Evolutionary conservation across 345 rosid species (phyloP).

Genomic region (Tarenaya hassleriana): DNA sequence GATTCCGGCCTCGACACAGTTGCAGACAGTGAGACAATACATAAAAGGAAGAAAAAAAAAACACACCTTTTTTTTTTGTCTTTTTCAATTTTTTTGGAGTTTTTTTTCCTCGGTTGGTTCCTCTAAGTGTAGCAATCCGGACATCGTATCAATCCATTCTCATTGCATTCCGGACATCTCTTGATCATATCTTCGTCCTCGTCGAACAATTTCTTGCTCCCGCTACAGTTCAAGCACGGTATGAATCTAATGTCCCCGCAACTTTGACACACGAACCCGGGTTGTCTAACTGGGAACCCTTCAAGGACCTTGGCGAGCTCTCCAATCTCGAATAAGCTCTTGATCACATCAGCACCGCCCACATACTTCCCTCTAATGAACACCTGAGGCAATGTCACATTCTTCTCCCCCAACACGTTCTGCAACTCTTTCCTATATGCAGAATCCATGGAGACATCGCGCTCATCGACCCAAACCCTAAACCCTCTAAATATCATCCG

Average conservation of each 20-base stretch:
- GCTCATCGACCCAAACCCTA: slow-evolving; percentile 83
- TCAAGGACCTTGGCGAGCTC: slow-evolving; percentile 71
- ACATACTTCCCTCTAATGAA: slow-evolving; percentile 64
- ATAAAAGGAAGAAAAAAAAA: slow-evolving; percentile 1
- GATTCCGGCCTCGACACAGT: slow-evolving; percentile 23
- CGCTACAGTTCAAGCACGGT: slow-evolving; percentile 74
- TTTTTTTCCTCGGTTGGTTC: neutral
- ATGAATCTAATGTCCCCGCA: slow-evolving; percentile 81
- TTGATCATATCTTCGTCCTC: slow-evolving; percentile 65
- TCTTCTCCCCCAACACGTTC: slow-evolving; percentile 50
- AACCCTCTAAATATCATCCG: slow-evolving; percentile 84
- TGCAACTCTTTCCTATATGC: slow-evolving; percentile 74
- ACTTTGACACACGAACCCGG: slow-evolving; percentile 55
- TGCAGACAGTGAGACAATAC: slow-evolving; percentile 16
- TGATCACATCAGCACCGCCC: slow-evolving; percentile 81
- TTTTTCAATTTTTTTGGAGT: neutral
- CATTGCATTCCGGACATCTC: slow-evolving; percentile 75
- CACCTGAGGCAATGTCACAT: slow-evolving; percentile 67
- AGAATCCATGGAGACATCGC: slow-evolving; percentile 86
- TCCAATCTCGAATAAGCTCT: slow-evolving; percentile 71
- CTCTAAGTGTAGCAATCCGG: slow-evolving; percentile 63
- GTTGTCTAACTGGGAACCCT: slow-evolving; percentile 48
- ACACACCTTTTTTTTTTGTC: slow-evolving; percentile 3
- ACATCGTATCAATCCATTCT: slow-evolving; percentile 86
- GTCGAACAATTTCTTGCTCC: slow-evolving; percentile 82